Evolutionary conservation across 768 basidiomycete genomes (phyloP).

Genomic region (Tricholoma matsutake): DNA sequence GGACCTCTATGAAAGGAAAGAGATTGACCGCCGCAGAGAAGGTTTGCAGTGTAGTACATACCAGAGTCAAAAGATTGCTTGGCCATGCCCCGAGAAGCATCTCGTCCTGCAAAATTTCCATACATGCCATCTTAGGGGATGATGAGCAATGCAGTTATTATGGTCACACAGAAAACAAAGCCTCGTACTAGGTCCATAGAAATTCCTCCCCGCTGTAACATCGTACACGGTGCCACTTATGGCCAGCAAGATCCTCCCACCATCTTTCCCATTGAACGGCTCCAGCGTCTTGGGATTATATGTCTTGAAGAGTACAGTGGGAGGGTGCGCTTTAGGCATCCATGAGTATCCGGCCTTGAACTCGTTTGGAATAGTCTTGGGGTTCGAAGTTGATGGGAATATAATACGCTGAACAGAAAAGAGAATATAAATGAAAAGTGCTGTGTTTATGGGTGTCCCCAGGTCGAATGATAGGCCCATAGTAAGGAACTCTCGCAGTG

Average conservation of each 20-base stretch:
- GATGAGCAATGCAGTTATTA: neutral
- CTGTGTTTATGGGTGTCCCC: constrained; percentile 77
- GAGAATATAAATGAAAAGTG: constrained; percentile 72
- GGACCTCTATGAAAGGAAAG: constrained; percentile 61
- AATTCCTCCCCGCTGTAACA: constrained; percentile 82
- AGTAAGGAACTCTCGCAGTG: neutral
- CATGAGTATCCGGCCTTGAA: constrained; percentile 88
- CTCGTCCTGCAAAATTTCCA: constrained; percentile 95
- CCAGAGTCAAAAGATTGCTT: constrained; percentile 96
- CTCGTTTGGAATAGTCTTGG: constrained; percentile 54
- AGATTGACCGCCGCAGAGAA: neutral
- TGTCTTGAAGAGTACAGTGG: constrained; percentile 70
- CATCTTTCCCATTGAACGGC: constrained; percentile 61
- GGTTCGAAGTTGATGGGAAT: constrained; percentile 58
- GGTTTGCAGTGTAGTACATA: constrained; percentile 31
- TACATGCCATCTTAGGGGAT: constrained; percentile 82
- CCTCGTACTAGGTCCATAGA: constrained; percentile 89
- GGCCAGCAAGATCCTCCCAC: constrained; percentile 73
- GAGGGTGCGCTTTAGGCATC: constrained; percentile 82
- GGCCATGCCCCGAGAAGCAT: constrained; percentile 96
- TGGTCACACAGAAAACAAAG: neutral
- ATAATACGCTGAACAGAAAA: constrained; percentile 75
- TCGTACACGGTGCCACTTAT: constrained; percentile 92
- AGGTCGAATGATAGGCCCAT: constrained; percentile 47
- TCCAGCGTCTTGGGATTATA: constrained; percentile 78